Evolutionary conservation across 2,329 filamentous ascomycete species (phyloP).

Genomic region (Fusarium sp.): DNA sequence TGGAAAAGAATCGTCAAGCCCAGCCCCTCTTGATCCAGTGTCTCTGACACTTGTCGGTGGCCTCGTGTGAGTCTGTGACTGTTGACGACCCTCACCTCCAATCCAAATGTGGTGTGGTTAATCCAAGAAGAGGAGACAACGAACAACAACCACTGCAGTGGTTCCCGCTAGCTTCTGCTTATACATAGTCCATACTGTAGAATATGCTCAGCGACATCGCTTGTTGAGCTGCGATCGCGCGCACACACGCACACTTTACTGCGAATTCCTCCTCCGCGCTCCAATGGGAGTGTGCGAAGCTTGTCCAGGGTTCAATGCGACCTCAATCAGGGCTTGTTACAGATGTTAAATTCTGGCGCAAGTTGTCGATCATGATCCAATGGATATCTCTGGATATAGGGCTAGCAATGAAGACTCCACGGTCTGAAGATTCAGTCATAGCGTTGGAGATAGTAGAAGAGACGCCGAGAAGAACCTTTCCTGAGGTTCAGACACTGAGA

Average conservation of each 20-base stretch:
- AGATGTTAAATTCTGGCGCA: conserved; percentile 27
- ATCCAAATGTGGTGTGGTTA: conserved; percentile 30
- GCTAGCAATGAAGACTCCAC: conserved; percentile 1
- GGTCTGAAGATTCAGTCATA: conserved; percentile 27
- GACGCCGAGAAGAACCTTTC: conserved; percentile 10
- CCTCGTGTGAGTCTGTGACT: conserved; percentile 34
- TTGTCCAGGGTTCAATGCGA: conserved; percentile 36
- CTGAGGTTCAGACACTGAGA: conserved; percentile 10
- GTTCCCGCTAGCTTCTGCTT: conserved; percentile 31
- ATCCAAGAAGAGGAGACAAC: conserved; percentile 21
- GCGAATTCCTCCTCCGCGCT: conserved; percentile 23
- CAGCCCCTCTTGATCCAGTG: conserved; percentile 38
- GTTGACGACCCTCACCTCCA: conserved; percentile 39
- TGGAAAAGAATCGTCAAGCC: conserved; percentile 24
- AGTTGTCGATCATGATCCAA: conserved; percentile 19
- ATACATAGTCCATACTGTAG: not conserved
- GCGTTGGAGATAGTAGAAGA: not conserved
- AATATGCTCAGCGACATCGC: conserved; percentile 33
- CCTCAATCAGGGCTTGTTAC: conserved; percentile 34
- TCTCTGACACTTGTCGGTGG: conserved; percentile 35
- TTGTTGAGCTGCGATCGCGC: conserved; percentile 34
- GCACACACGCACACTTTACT: conserved; percentile 34
- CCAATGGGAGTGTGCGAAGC: conserved; percentile 35
- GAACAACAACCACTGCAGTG: conserved; percentile 21
- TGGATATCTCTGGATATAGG: not conserved